Evolutionary conservation across 139 green algal species (phyloP).

Genomic region (Coccomyxa sp.): DNA sequence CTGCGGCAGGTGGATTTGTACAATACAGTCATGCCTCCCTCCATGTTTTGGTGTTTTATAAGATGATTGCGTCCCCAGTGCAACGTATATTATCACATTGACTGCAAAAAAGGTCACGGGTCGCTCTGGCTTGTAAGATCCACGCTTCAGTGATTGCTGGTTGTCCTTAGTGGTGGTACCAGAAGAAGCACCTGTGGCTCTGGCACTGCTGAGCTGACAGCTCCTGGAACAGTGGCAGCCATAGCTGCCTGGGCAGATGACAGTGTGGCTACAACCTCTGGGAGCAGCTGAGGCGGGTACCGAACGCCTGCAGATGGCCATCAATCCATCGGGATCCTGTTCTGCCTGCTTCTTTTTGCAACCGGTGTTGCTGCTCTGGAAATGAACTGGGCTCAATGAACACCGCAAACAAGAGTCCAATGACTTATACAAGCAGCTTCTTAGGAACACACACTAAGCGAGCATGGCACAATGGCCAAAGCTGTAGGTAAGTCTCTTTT

Average conservation of each 20-base stretch:
- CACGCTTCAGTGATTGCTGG: too few relatives aligned
- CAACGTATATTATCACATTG: too few relatives aligned
- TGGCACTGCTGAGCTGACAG: neutral
- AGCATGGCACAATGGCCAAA: neutral
- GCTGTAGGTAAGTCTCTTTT: neutral
- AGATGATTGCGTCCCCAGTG: too few relatives aligned
- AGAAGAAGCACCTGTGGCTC: too few relatives aligned
- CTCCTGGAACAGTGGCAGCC: neutral
- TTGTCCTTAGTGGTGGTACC: too few relatives aligned
- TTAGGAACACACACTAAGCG: neutral
- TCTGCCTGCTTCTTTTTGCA: neutral
- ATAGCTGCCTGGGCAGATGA: slow-evolving; percentile 1
- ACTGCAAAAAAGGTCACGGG: neutral
- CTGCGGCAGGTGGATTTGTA: too few relatives aligned
- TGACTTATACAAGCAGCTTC: neutral
- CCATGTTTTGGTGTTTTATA: too few relatives aligned
- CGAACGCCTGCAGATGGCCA: slow-evolving; percentile 42
- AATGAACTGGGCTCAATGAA: neutral
- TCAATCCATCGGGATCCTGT: neutral
- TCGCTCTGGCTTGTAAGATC: neutral
- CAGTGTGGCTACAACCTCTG: slow-evolving; percentile 51
- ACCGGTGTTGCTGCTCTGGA: neutral
- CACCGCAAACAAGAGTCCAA: neutral
- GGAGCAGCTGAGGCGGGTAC: slow-evolving; percentile 57
- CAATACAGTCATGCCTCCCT: neutral